These are phyloP conservation scores for Aspergillus coremiiformis DNA, from an alignment of 495 filamentous ascomycete genomes.

Conservation along the genomic window DNA sequence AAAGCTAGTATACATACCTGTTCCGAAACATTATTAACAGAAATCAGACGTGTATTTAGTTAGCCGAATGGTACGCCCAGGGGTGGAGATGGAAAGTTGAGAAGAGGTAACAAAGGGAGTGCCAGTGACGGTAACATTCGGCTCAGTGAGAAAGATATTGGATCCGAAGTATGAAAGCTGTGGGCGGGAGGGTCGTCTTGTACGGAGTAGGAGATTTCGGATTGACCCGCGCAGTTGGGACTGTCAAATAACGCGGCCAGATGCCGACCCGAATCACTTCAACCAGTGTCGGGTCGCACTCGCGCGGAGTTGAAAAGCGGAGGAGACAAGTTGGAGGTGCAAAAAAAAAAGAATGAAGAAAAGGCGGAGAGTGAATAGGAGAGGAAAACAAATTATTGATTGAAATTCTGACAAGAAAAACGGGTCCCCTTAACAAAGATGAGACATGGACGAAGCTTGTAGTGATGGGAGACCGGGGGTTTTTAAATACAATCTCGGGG, in stretches of 20 bases:
- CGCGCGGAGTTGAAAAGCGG: not conserved
- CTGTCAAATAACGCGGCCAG: not conserved
- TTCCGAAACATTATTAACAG: slow-evolving; percentile 35
- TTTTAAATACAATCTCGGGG: not conserved
- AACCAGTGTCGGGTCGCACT: not conserved
- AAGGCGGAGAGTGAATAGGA: not conserved
- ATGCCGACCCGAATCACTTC: not conserved
- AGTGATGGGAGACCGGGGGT: not conserved
- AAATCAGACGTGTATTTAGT: slow-evolving; percentile 1
- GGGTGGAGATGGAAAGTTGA: not conserved
- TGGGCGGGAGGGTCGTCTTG: too few species aligned
- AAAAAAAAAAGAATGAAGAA: not conserved
- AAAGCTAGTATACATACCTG: slow-evolving; percentile 34
- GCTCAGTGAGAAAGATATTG: not conserved
- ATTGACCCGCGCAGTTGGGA: not conserved
- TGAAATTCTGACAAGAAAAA: not conserved
- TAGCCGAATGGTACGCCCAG: not conserved
- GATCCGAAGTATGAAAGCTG: not conserved
- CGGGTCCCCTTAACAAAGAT: not conserved
- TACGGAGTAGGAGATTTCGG: too few species aligned
- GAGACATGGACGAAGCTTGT: not conserved
- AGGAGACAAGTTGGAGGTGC: not conserved
- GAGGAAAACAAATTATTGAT: not conserved
- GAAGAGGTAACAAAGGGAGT: slow-evolving; percentile 1
- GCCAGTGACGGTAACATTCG: slow-evolving; percentile 2